phyloP scores from a whole-genome alignment of 1,139 yeast species.

The Petasospora rhodanensis region DNA sequence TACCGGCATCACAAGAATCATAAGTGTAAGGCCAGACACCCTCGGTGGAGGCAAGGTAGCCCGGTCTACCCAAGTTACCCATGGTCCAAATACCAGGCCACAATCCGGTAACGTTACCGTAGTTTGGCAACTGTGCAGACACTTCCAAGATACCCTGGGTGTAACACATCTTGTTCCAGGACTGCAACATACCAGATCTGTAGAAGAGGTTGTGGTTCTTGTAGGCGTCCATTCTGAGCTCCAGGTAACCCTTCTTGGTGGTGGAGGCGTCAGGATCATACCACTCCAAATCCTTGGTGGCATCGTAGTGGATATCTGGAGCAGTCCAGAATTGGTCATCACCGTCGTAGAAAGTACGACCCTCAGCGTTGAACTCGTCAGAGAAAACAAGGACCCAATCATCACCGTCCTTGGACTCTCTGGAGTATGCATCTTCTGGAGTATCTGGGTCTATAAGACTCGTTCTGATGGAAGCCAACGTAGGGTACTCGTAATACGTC shows the following conservation, averaged over 20 bases:
- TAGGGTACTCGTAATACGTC: constrained; percentile 47
- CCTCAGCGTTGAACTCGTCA: constrained; percentile 58
- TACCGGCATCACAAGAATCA: constrained; percentile 59
- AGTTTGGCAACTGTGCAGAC: constrained; percentile 49
- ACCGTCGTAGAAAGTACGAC: constrained; percentile 58
- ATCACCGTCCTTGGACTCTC: constrained; percentile 40
- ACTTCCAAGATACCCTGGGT: constrained; percentile 53
- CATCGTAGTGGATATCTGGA: constrained; percentile 53
- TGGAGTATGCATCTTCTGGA: constrained; percentile 39
- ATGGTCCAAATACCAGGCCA: constrained; percentile 67
- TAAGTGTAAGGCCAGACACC: constrained; percentile 67
- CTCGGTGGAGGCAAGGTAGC: constrained; percentile 56
- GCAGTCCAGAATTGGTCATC: constrained; percentile 63
- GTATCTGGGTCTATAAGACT: constrained; percentile 53
- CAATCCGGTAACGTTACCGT: constrained; percentile 50
- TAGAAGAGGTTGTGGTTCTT: constrained; percentile 52
- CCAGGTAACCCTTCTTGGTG: constrained; percentile 47
- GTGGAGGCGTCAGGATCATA: constrained; percentile 60
- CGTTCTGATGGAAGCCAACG: constrained; percentile 46
- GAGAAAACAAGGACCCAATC: constrained; percentile 50
- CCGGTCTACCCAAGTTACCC: constrained; percentile 63
- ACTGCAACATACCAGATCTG: constrained; percentile 58
- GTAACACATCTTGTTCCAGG: constrained; percentile 59
- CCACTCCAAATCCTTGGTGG: constrained; percentile 62
- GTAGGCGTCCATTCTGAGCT: constrained; percentile 50